Percentiles rank a stretch among this genome's conserved stretches.
Conservation (phyloP, 2,329 filamentous ascomycete genomes). For the Pestalotiopsis sp. region DNA sequence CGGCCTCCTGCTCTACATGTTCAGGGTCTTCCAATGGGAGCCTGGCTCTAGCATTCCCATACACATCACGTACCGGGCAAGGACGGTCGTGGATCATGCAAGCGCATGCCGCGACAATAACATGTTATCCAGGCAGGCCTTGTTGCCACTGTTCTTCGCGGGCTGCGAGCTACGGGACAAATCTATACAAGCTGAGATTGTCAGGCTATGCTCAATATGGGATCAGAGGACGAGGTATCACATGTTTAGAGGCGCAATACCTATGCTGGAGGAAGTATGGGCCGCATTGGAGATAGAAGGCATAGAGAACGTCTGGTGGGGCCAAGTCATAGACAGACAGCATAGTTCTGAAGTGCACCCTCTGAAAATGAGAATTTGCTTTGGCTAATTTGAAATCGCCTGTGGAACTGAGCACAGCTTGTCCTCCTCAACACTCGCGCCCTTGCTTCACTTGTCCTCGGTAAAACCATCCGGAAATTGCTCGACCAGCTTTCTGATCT, state of each 20-base stretch:
- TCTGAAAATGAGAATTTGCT: not conserved
- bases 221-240: slow-evolving; percentile 7
- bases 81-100: slow-evolving; percentile 3
- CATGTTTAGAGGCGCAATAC: slow-evolving; percentile 4
- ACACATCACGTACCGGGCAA: not conserved
- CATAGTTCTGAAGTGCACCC: slow-evolving; percentile 14
- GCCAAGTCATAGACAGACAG: slow-evolving; percentile 16
- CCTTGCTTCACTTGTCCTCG: not conserved
- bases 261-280: slow-evolving; percentile 12
- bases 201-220: slow-evolving; percentile 5
- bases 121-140: slow-evolving; percentile 9
- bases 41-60: not conserved
- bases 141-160: slow-evolving; percentile 11
- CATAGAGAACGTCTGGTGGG: slow-evolving; percentile 18
- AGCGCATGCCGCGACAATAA: slow-evolving; percentile 5
- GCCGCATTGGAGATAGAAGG: not conserved
- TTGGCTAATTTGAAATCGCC: not conserved
- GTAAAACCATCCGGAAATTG: not conserved
- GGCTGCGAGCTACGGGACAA: slow-evolving; percentile 8
- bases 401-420: not conserved
- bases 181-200: not conserved
- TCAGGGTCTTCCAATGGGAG: slow-evolving; percentile 5
- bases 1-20: slow-evolving; percentile 9
- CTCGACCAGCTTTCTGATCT: not conserved
- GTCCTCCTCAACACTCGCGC: not conserved